phyloP scores from a whole-genome alignment of 2,329 filamentous ascomycete species.

The Trichoderma guizhouense region DNA sequence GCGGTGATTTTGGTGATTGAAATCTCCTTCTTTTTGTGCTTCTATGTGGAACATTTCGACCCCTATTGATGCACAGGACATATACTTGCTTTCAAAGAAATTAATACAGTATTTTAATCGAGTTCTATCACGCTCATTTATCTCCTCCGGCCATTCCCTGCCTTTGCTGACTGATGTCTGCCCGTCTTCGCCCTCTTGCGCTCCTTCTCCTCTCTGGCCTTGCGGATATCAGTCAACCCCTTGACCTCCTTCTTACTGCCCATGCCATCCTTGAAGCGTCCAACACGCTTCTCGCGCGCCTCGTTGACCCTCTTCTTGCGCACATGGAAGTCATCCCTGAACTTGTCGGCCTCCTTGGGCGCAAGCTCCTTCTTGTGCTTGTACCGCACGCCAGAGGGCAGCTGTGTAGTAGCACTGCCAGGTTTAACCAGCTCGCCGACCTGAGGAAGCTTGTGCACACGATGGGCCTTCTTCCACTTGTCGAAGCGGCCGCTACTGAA shows the following conservation, averaged over 20 bases:
- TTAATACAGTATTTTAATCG: neutral
- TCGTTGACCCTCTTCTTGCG: conserved; percentile 87
- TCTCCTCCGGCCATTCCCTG: neutral
- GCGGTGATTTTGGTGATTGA: neutral
- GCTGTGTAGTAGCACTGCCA: conserved; percentile 19
- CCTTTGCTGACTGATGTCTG: conserved; percentile 58
- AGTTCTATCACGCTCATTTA: neutral
- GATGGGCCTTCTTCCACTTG: conserved; percentile 83
- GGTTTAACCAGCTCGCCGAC: conserved; percentile 76
- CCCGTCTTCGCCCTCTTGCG: conserved; percentile 83
- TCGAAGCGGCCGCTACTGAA: conserved; percentile 95
- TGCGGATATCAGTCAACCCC: conserved; percentile 78
- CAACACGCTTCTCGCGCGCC: conserved; percentile 79
- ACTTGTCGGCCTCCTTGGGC: conserved; percentile 91
- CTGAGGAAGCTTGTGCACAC: conserved; percentile 71
- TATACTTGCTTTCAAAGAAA: neutral
- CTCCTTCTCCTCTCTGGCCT: conserved; percentile 74
- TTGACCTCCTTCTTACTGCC: conserved; percentile 77
- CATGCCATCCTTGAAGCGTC: conserved; percentile 67
- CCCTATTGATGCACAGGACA: neutral
- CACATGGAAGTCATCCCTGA: conserved; percentile 82
- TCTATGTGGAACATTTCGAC: neutral
- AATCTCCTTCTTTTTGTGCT: neutral
- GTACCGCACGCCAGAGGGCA: conserved; percentile 53
- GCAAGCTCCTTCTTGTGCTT: conserved; percentile 85